Conservation (phyloP, 2,329 filamentous ascomycete species). For the Apiospora saccharicola region DNA sequence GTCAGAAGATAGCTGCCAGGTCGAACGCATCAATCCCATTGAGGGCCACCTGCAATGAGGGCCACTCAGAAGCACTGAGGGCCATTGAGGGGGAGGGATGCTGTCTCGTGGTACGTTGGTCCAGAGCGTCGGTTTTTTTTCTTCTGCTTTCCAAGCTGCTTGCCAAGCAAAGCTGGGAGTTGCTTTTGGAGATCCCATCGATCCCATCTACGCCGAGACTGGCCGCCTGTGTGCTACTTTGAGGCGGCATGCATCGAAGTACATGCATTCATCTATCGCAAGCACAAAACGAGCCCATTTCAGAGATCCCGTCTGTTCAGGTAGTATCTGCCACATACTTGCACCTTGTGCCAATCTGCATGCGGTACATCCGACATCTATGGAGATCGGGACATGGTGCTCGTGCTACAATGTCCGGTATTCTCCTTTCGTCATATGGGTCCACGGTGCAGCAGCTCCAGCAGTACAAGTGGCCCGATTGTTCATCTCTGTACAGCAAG, state of each 20-base stretch:
- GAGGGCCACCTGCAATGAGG: no score
- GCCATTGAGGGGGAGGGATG: not conserved
- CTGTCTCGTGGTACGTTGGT: not conserved
- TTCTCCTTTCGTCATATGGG: constrained; percentile 19
- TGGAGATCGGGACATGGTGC: constrained; percentile 7
- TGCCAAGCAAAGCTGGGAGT: not conserved
- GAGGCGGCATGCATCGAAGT: not conserved
- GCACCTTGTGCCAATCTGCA: not conserved
- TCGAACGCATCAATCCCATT: not conserved
- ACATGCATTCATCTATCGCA: not conserved
- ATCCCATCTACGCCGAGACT: constrained; percentile 8
- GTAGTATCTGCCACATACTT: not conserved
- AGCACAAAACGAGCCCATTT: not conserved
- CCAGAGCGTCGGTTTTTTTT: constrained; percentile 9
- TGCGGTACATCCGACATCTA: not conserved
- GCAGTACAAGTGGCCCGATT: constrained; percentile 7
- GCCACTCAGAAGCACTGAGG: no score
- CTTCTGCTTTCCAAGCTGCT: not conserved
- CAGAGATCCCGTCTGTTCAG: not conserved
- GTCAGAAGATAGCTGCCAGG: constrained; percentile 17
- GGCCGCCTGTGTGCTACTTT: constrained; percentile 1
- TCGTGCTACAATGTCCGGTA: constrained; percentile 19
- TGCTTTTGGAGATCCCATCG: constrained; percentile 1
- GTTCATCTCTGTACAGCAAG: constrained; percentile 8
- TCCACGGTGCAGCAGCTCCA: not conserved